Evolutionary conservation across 2,329 filamentous ascomycete genomes (phyloP).

Genomic region (Ascochyta pisi): DNA sequence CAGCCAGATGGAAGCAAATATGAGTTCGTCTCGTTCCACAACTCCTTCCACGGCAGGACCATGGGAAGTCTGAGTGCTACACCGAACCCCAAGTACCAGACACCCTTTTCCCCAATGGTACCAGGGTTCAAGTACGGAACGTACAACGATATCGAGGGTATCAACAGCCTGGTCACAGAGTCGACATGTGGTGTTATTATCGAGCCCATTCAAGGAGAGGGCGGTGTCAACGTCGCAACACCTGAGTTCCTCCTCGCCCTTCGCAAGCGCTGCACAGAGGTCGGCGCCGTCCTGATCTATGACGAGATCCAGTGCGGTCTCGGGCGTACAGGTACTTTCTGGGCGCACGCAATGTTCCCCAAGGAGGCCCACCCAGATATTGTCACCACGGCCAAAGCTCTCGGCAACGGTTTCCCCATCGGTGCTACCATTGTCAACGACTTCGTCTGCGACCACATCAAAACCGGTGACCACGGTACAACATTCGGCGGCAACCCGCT

Average conservation of each 20-base stretch:
- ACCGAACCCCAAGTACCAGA: conserved; percentile 97
- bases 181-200: conserved; percentile 93
- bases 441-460: conserved; percentile 72
- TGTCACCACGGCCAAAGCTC: conserved; percentile 90
- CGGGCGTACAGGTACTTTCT: conserved; percentile 83
- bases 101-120: conserved; percentile 93
- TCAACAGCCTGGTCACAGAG: conserved; percentile 78
- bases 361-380: conserved; percentile 89
- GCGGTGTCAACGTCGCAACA: conserved; percentile 83
- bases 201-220: conserved; percentile 97
- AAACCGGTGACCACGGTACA: conserved; percentile 86
- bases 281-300: conserved; percentile 88
- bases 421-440: conserved; percentile 77
- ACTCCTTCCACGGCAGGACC: conserved; percentile 94
- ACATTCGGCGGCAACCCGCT: conserved; percentile 94
- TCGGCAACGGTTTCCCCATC: conserved; percentile 96
- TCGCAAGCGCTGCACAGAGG: conserved; percentile 82
- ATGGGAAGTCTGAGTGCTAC: conserved; percentile 97
- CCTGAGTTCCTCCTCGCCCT: conserved; percentile 84
- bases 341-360: conserved; percentile 82
- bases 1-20: conserved; percentile 75
- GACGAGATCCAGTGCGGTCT: conserved; percentile 98
- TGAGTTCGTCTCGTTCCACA: conserved; percentile 88
- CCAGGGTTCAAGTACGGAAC: conserved; percentile 88
- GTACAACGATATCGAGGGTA: conserved; percentile 79